These are phyloP conservation scores for Pythium phragmitis DNA, from an alignment of 352 stramenopile species.

Conservation along the genomic window DNA sequence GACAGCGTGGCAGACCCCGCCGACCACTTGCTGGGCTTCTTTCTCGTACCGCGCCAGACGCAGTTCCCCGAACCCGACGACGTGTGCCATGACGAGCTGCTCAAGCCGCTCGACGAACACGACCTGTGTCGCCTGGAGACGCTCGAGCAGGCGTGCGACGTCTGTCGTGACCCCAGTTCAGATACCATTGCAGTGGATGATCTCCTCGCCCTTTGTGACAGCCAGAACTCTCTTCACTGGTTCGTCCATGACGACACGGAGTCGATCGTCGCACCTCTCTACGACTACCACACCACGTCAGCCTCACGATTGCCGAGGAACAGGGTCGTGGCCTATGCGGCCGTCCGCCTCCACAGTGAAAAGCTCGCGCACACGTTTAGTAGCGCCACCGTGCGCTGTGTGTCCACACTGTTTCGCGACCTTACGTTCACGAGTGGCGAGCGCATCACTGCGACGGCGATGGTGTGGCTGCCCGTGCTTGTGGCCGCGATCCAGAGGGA, in stretches of 20 bases:
- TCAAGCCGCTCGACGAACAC: constrained; percentile 34
- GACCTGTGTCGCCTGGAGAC: constrained; percentile 31
- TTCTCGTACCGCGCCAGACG: constrained; percentile 52
- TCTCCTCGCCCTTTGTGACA: not conserved
- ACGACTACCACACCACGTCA: not conserved
- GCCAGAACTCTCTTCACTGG: constrained; percentile 6
- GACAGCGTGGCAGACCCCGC: constrained; percentile 41
- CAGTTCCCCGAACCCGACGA: constrained; percentile 63
- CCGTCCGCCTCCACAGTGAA: constrained; percentile 2
- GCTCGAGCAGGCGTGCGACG: constrained; percentile 33
- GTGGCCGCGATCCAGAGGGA: constrained; percentile 29
- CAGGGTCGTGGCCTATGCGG: not conserved
- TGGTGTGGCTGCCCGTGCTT: constrained; percentile 46
- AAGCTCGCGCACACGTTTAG: not conserved
- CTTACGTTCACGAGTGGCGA: not conserved
- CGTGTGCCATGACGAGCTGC: constrained; percentile 42
- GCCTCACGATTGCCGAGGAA: constrained; percentile 25
- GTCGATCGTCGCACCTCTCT: not conserved
- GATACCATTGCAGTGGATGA: not conserved
- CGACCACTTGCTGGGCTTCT: constrained; percentile 53
- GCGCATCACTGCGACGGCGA: constrained; percentile 6
- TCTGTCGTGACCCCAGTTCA: not conserved
- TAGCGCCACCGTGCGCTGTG: not conserved
- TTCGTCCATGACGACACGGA: constrained; percentile 4
- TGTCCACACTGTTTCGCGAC: constrained; percentile 3